A percentile compares a stretch with the other conserved stretches of the same genome.
Evolutionary conservation across 495 filamentous ascomycete species (phyloP).

Genomic region (Bryoglossum gracile): DNA sequence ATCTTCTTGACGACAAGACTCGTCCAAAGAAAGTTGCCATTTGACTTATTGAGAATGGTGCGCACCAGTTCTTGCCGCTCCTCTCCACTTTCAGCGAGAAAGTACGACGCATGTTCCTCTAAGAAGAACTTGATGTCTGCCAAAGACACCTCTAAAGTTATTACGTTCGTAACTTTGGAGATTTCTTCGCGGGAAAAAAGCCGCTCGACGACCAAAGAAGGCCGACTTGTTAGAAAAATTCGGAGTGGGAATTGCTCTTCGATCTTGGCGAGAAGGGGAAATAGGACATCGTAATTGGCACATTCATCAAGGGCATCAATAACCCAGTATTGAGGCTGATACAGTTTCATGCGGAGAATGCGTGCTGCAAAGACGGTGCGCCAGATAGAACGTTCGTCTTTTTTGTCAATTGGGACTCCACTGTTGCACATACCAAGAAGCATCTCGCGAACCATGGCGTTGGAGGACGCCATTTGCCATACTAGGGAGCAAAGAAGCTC

Average conservation of each 20-base stretch:
- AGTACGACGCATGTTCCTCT: neutral
- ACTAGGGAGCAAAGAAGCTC: conserved; percentile 27
- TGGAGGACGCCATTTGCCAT: conserved; percentile 25
- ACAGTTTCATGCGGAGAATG: conserved; percentile 4
- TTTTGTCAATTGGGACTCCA: neutral
- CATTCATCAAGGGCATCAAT: conserved; percentile 25
- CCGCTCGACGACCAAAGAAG: no score
- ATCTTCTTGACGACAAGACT: conserved; percentile 12
- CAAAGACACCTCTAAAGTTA: neutral
- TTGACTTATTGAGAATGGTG: conserved; percentile 14
- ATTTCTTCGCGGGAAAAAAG: no score
- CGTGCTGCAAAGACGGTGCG: conserved; percentile 13
- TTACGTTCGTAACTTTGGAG: no score
- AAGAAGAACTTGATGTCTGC: conserved; percentile 11
- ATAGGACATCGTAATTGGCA: conserved; percentile 1
- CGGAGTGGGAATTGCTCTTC: neutral
- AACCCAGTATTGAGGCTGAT: conserved; percentile 14
- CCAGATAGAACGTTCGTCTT: conserved; percentile 16
- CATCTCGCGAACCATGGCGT: neutral
- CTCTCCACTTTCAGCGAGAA: neutral
- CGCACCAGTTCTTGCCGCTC: neutral
- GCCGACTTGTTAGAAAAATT: conserved; percentile 14
- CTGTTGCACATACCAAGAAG: neutral
- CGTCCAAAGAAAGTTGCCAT: conserved; percentile 20
- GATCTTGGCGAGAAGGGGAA: conserved; percentile 7